These are phyloP conservation scores for Xylariaceae sp. DNA, from an alignment of 2,329 filamentous ascomycete species.

Conservation along the genomic window DNA sequence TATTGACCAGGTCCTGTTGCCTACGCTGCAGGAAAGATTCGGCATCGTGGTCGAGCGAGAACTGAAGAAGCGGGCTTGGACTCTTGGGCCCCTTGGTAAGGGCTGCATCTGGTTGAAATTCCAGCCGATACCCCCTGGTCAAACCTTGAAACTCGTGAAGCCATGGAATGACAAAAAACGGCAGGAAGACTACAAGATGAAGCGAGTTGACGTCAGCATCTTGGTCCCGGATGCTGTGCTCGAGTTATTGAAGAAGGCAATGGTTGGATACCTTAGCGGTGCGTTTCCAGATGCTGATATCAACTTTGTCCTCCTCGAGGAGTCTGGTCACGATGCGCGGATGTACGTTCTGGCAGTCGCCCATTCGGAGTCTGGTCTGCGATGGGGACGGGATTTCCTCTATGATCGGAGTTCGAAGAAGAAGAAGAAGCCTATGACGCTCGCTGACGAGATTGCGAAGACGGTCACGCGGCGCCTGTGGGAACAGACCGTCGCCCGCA, in stretches of 20 bases:
- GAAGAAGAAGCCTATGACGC: slow-evolving; percentile 47
- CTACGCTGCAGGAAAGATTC: slow-evolving; percentile 58
- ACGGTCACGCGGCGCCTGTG: slow-evolving; percentile 55
- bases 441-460: slow-evolving; percentile 51
- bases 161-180: slow-evolving; percentile 31
- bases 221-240: slow-evolving; percentile 55
- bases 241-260: slow-evolving; percentile 47
- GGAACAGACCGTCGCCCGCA: slow-evolving; percentile 51
- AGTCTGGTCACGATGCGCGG: slow-evolving; percentile 57
- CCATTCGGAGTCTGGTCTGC: slow-evolving; percentile 51
- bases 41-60: slow-evolving; percentile 54
- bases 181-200: slow-evolving; percentile 43
- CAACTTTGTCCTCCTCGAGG: slow-evolving; percentile 55
- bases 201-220: slow-evolving; percentile 57
- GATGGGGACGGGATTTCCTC: slow-evolving; percentile 58
- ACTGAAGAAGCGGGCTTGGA: slow-evolving; percentile 59
- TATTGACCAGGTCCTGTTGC: slow-evolving; percentile 66
- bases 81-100: slow-evolving; percentile 48
- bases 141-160: slow-evolving; percentile 47
- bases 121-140: slow-evolving; percentile 46
- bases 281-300: slow-evolving; percentile 54
- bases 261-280: slow-evolving; percentile 49
- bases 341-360: slow-evolving; percentile 66
- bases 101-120: slow-evolving; percentile 57
- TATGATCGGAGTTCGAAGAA: slow-evolving; percentile 50